Evolutionary conservation across 768 basidiomycete genomes (phyloP).

Genomic region (Lactarius evosmus): DNA sequence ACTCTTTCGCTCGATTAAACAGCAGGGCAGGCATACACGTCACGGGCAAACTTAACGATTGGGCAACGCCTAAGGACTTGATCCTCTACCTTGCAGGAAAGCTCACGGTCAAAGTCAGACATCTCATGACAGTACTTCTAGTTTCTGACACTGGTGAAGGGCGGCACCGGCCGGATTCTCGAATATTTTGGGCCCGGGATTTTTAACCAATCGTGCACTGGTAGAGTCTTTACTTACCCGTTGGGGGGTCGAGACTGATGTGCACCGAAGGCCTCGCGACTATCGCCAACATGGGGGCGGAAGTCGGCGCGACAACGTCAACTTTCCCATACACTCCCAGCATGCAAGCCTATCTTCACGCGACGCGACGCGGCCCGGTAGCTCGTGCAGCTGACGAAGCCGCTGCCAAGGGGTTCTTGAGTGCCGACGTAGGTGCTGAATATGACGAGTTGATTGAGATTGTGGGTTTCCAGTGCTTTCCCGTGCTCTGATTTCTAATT

Average conservation of each 20-base stretch:
- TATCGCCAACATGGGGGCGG: slow-evolving; percentile 98
- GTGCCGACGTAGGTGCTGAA: slow-evolving; percentile 81
- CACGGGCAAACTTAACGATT: slow-evolving; percentile 81
- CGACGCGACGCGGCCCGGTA: slow-evolving; percentile 84
- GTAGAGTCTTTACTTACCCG: slow-evolving; percentile 37
- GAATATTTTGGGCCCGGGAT: slow-evolving; percentile 98
- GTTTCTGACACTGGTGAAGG: slow-evolving; percentile 43
- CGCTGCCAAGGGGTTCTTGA: slow-evolving; percentile 70
- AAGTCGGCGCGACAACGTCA: slow-evolving; percentile 99
- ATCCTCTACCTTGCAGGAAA: slow-evolving; percentile 93
- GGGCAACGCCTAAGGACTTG: slow-evolving; percentile 95
- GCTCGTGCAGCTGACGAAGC: slow-evolving; percentile 86
- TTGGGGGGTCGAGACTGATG: not conserved
- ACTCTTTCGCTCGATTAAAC: slow-evolving; percentile 4
- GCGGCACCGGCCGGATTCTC: slow-evolving; percentile 92
- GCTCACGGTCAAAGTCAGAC: slow-evolving; percentile 82
- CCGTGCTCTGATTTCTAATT: not conserved
- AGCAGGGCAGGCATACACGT: slow-evolving; percentile 69
- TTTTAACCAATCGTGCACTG: slow-evolving; percentile 85
- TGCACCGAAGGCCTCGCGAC: slow-evolving; percentile 71
- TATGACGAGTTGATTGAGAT: slow-evolving; percentile 96
- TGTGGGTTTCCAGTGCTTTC: slow-evolving; percentile 43
- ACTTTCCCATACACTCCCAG: slow-evolving; percentile 92
- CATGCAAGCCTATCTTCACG: slow-evolving; percentile 87
- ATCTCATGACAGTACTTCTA: not conserved